These are phyloP conservation scores for Voacanga thouarsii DNA, from an alignment of 257 asterid species.

Conservation along the genomic window DNA sequence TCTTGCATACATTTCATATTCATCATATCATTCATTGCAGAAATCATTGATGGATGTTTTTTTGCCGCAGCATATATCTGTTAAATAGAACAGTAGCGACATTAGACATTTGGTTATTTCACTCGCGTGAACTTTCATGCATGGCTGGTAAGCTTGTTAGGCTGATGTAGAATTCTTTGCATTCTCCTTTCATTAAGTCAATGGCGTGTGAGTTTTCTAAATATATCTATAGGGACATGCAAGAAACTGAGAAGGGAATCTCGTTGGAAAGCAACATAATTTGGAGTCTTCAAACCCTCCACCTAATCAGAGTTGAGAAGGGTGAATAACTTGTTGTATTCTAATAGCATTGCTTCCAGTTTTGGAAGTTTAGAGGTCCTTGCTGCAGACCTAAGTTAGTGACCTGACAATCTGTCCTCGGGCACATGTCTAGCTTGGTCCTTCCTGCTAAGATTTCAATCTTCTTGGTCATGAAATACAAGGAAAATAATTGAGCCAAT, in stretches of 20 bases:
- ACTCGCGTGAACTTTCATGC: constrained; percentile 11
- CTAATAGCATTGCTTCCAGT: background rate
- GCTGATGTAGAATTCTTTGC: background rate
- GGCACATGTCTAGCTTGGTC: constrained; percentile 1
- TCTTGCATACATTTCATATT: background rate
- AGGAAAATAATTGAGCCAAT: background rate
- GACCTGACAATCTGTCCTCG: constrained; percentile 11
- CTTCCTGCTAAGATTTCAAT: no score
- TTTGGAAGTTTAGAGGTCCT: constrained; percentile 1
- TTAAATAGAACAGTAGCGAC: background rate
- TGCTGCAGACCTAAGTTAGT: background rate
- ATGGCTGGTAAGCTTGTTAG: background rate
- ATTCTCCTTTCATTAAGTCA: constrained; percentile 12
- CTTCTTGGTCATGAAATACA: background rate
- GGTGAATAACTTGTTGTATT: background rate
- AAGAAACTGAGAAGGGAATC: background rate
- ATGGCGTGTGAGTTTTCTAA: background rate
- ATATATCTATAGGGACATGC: background rate
- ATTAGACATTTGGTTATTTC: background rate
- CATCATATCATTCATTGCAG: background rate
- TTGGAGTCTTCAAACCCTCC: background rate
- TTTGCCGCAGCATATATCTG: background rate
- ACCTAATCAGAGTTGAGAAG: constrained; percentile 1
- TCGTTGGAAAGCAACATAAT: constrained; percentile 10
- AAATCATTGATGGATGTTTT: background rate